Percentiles rank a stretch among this genome's conserved stretches.
phyloP scores from a whole-genome alignment of 2,329 filamentous ascomycete genomes.

The Xylariaceae sp. region DNA sequence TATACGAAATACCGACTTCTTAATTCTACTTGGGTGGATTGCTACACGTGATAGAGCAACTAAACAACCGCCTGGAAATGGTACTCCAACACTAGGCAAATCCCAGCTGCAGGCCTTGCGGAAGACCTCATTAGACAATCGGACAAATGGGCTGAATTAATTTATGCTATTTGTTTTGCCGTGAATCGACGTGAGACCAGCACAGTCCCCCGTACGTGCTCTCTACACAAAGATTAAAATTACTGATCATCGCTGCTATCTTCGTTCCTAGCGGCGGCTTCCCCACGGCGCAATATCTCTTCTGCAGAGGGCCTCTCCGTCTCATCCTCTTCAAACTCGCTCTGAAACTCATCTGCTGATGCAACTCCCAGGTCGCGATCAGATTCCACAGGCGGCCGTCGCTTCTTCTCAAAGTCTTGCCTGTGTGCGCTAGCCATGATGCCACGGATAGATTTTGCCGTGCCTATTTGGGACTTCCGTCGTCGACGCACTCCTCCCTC shows the following conservation, averaged over 20 bases:
- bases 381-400: constrained; percentile 43
- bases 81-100: neutral
- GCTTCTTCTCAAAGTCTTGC: constrained; percentile 85
- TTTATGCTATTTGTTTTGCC: no score
- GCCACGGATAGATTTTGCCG: constrained; percentile 44
- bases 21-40: no score
- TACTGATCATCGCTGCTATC: no score
- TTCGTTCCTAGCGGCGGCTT: constrained; percentile 19
- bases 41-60: no score
- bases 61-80: neutral
- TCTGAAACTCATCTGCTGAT: constrained; percentile 35
- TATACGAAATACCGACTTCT: no score
- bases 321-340: constrained; percentile 35
- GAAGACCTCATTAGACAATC: no score
- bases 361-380: constrained; percentile 34
- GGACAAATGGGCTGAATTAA: no score
- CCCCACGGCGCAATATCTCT: constrained; percentile 26
- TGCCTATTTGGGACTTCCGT: constrained; percentile 23
- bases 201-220: no score
- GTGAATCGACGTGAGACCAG: no score
- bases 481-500: constrained; percentile 24
- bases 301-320: constrained; percentile 27
- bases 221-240: no score
- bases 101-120: neutral
- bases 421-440: constrained; percentile 81